Evolutionary conservation across 2,329 filamentous ascomycete species (phyloP), one percentile per base, ranked within the genome.

Genomic region (Chrysosphaeria jannelii): DNA sequence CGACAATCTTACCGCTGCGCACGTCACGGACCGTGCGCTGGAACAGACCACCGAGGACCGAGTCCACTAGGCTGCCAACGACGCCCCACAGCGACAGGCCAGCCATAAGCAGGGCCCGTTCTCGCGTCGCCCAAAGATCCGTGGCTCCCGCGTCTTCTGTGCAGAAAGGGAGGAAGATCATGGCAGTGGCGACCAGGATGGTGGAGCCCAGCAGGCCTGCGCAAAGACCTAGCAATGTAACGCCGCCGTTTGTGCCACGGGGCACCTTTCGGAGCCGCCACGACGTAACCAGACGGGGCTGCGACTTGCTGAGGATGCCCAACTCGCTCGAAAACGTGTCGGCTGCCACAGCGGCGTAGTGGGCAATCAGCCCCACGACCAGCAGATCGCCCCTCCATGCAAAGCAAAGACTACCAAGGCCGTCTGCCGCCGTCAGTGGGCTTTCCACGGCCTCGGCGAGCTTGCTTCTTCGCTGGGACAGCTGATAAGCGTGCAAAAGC

Each of bases 301-400:
- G 49, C 13, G 56, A 56, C 28, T 54, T 60, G 5, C 79, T 70
- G 8, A 97, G 53, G 27, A 97, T 97, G 9, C 85, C 85, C 11
- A 97, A 63, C 47, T 97, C 85, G 8, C 78, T 90, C 27, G 72
- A 79, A 41, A 91, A 85, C 0, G 85, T 97, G 42, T 97, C 85
- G 23, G 81, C 75, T 11, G 76, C 65, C 7, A 89, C 78, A 23
- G 75, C 74, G 13, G 78, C 81, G 38, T 97, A 97, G 46, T 90
- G 81, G 20, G 63, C 61, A 32, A 71, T 58, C 32, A 70, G 65
- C 8, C 65, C 65, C 11, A 69, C 37, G 8, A 67, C 47, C 4
- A 68, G 47, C 5, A 69, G 40, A 35, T 68, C 63, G 17, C 63
- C 64, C 23, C 48, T 48, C 57, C 57, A 65, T 1, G 50, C 43